Evolutionary conservation across 768 basidiomycete species (phyloP).

Genomic region (Serendipita sp.): DNA sequence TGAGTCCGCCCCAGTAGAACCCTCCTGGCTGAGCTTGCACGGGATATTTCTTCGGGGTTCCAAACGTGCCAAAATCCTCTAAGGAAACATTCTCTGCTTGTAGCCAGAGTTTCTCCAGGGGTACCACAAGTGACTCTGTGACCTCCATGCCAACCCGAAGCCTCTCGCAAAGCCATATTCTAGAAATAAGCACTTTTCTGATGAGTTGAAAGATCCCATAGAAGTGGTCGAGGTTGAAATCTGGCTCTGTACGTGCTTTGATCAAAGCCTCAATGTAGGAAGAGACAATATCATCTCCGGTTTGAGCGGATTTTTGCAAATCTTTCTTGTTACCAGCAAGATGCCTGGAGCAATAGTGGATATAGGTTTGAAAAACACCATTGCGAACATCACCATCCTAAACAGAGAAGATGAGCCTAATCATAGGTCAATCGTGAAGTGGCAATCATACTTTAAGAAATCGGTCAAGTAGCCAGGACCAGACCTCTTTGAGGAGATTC

Average conservation of each 20-base stretch:
- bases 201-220: not conserved
- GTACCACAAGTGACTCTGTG: not conserved
- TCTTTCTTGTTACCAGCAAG: not conserved
- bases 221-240: not conserved
- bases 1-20: not conserved
- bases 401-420: not conserved
- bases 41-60: not conserved
- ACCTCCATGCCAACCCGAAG: too few relatives aligned
- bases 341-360: not conserved
- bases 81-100: not conserved
- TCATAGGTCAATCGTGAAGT: not conserved
- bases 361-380: not conserved
- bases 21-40: not conserved
- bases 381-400: conserved; percentile 1
- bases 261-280: not conserved
- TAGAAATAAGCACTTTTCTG: not conserved
- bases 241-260: not conserved
- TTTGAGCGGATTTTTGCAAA: not conserved
- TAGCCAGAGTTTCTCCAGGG: not conserved
- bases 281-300: not conserved
- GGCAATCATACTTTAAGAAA: not conserved
- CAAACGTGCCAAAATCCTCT: not conserved
- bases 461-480: not conserved
- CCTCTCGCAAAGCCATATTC: not conserved
- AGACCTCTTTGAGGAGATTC: not conserved